Evolutionary conservation across 345 rosid genomes (phyloP), one percentile per base, ranked within the genome.

Genomic region (Heritiera fomes): DNA sequence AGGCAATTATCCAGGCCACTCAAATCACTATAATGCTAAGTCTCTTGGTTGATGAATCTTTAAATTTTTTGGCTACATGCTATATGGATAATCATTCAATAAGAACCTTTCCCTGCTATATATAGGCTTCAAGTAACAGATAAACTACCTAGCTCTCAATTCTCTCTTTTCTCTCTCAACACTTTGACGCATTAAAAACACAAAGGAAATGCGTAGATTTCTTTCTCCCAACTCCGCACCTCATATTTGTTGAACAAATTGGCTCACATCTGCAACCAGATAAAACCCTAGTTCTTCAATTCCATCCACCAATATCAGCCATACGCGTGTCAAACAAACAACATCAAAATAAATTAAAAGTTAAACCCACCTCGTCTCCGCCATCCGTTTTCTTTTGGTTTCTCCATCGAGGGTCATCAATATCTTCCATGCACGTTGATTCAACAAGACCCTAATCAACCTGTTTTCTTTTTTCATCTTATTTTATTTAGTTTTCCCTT

Each of bases 201-300:
- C 67, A 55, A 60, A 66, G 18, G 75, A n/a, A 41, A 76, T 41
- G 76, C 20, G 40, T 59, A 32, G 50, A 62, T 61, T 61, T 43
- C 23, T 65, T 32, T 58, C 75, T 59, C 10, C 43, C 65, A 47
- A 14, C 55, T 34, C 30, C 41, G 62, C 32, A 62, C 49, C 73
- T 56, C 72, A 77, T 63, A 49, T 64, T 80, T 64, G 73, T 46
- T 71, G 40, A 61, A 46, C 38, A 2, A 12, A 49, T 20, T 79
- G 17, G 73, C 43, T 23, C 49, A 32, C 12, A 55, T 59, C 80
- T 66, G 49, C 32, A 76, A 62, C 70, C 20, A 41, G 73, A 86
- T 80, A 85, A 83, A 82, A 81, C 83, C 83, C 84, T 79, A 76
- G 77, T 81, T 81, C 75, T 73, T 77, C 81, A 75, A 82, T 78